phyloP scores from a whole-genome alignment of 306 rosid genomes.

The Trichosanthes cucumerina region DNA sequence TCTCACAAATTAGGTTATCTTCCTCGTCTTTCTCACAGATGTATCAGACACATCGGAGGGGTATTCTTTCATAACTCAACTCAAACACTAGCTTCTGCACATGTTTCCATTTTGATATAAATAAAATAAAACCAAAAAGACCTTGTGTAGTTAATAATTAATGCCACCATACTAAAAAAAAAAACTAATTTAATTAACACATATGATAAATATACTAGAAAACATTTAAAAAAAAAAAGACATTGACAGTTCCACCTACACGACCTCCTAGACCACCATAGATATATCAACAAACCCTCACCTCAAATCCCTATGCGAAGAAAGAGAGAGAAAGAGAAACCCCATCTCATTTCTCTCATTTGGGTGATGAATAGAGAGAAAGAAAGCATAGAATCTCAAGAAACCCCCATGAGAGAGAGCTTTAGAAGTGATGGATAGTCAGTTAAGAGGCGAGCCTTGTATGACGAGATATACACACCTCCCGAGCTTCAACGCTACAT shows the following conservation, averaged over 20 bases:
- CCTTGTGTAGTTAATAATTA: background rate
- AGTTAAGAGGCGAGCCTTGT: background rate
- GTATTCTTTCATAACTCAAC: too few relatives aligned
- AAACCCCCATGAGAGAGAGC: conserved; percentile 1
- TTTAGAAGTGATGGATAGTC: background rate
- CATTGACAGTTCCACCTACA: conserved; percentile 5
- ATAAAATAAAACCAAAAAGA: background rate
- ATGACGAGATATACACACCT: background rate
- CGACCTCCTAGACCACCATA: background rate
- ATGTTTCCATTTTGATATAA: too few relatives aligned
- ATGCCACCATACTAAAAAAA: background rate
- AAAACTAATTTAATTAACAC: background rate
- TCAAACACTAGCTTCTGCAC: too few relatives aligned
- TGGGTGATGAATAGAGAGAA: background rate
- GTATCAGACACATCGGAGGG: too few relatives aligned
- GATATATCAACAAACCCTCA: background rate
- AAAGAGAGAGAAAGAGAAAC: background rate
- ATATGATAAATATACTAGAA: background rate
- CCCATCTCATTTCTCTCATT: background rate
- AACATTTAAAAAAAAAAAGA: background rate
- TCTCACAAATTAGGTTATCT: too few relatives aligned
- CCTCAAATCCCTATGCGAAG: background rate
- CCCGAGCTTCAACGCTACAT: background rate
- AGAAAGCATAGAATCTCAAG: background rate
- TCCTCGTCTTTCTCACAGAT: too few relatives aligned